phyloP scores from a whole-genome alignment of 768 basidiomycete species.

The Tulasnella sp. region DNA sequence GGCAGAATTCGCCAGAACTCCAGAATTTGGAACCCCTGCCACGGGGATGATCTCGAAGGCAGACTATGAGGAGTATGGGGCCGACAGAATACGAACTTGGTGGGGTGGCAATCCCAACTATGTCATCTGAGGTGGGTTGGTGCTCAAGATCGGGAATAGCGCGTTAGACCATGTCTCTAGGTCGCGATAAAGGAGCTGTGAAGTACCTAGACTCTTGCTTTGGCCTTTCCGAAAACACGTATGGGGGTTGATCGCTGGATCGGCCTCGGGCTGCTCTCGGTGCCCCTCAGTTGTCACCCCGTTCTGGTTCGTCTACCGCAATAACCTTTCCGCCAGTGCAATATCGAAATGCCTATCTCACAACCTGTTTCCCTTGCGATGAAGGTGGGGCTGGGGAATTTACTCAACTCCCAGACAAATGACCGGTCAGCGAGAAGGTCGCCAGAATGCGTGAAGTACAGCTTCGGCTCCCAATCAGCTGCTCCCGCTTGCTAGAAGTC shows the following conservation, averaged over 20 bases:
- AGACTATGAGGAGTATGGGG: constrained; percentile 89
- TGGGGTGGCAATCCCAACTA: constrained; percentile 88
- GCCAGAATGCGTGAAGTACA: not conserved
- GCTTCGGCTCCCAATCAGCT: not conserved
- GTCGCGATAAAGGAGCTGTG: not conserved
- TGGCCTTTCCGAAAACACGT: not conserved
- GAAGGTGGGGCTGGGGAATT: not conserved
- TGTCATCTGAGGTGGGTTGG: constrained; percentile 29
- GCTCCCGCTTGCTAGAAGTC: not conserved
- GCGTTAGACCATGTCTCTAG: not conserved
- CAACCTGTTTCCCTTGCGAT: not conserved
- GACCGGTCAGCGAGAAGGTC: not conserved
- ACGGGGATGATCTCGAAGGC: constrained; percentile 55
- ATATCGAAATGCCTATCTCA: not conserved
- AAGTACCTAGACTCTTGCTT: not conserved
- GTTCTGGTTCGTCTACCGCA: not conserved
- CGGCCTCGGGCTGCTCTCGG: not conserved
- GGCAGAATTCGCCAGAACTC: constrained; percentile 51
- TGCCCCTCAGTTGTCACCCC: not conserved
- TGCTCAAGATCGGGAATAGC: not conserved
- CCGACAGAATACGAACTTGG: constrained; percentile 82
- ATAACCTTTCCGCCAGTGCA: not conserved
- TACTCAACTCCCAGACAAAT: not conserved
- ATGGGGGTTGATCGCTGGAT: not conserved
- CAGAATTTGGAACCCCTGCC: constrained; percentile 38